These are phyloP conservation scores for Penicillium sp. DNA, from an alignment of 2,329 filamentous ascomycete genomes.

Conservation along the genomic window DNA sequence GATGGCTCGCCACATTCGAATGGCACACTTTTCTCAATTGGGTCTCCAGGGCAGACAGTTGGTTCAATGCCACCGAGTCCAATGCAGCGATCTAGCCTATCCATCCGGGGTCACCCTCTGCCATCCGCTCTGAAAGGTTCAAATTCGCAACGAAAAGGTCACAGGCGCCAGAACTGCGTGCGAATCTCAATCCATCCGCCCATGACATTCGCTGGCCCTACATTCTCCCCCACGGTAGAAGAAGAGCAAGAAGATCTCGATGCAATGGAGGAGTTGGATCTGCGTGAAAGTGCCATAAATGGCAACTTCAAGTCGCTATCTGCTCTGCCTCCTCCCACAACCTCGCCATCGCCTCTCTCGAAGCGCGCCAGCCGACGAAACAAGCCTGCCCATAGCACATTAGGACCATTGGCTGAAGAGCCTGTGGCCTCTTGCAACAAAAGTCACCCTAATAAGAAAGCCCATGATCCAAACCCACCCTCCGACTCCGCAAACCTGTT, in stretches of 20 bases:
- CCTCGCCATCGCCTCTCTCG: conserved; percentile 13
- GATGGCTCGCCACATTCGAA: conserved; percentile 16
- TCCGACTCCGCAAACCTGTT: background rate
- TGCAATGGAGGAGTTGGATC: conserved; percentile 32
- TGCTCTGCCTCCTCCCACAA: background rate
- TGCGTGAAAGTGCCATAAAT: conserved; percentile 24
- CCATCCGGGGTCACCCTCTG: conserved; percentile 21
- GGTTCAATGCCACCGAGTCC: conserved; percentile 22
- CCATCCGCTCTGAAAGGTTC: conserved; percentile 35
- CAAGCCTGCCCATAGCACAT: conserved; percentile 18
- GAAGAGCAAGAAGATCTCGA: conserved; percentile 38
- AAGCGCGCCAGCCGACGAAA: conserved; percentile 22
- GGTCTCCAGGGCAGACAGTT: conserved; percentile 18
- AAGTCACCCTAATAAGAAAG: conserved; percentile 27
- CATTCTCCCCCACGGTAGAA: conserved; percentile 35
- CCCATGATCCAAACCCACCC: conserved; percentile 8
- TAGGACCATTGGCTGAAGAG: conserved; percentile 24
- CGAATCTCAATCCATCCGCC: conserved; percentile 42
- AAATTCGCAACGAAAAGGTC: conserved; percentile 37
- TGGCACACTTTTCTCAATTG: conserved; percentile 19
- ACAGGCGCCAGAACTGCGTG: conserved; percentile 45
- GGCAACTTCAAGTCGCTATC: conserved; percentile 10
- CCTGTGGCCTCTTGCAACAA: conserved; percentile 15
- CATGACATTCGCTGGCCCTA: conserved; percentile 33
- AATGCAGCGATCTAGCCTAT: conserved; percentile 22